Conservation (phyloP, 352 stramenopile species). For the Phytopythium chamaehyphon region DNA sequence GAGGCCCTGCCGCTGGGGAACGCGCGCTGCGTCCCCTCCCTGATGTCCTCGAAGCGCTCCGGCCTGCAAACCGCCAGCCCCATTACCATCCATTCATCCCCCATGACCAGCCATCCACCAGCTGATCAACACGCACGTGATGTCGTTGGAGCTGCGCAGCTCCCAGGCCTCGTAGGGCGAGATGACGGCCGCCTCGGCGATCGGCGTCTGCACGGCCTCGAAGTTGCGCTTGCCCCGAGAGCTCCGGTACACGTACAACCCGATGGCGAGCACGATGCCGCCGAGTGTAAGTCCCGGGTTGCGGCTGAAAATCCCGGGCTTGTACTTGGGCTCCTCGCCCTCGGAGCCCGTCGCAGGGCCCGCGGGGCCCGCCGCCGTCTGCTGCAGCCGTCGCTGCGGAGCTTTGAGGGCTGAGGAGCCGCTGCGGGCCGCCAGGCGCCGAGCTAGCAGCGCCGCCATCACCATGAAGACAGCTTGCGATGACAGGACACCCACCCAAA, state of each 20-base stretch:
- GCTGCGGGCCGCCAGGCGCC: background rate
- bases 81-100: background rate
- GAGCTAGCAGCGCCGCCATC: background rate
- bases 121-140: slow-evolving; percentile 43
- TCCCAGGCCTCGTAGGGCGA: slow-evolving; percentile 86
- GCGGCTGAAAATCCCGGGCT: slow-evolving; percentile 82
- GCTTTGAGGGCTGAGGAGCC: background rate
- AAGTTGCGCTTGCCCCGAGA: slow-evolving; percentile 80
- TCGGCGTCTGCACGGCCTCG: slow-evolving; percentile 59
- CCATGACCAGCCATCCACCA: background rate
- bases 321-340: slow-evolving; percentile 70
- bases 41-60: slow-evolving; percentile 46
- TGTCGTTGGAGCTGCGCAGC: slow-evolving; percentile 71
- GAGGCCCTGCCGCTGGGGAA: slow-evolving; percentile 63
- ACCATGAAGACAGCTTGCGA: background rate
- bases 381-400: background rate
- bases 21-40: slow-evolving; percentile 36
- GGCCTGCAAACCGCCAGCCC: slow-evolving; percentile 18
- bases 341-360: slow-evolving; percentile 1
- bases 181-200: slow-evolving; percentile 70
- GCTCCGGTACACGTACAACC: slow-evolving; percentile 69
- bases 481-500: background rate
- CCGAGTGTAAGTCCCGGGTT: slow-evolving; percentile 76
- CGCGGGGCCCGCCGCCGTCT: background rate
- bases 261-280: slow-evolving; percentile 62